Conservation (phyloP, 176 grass and related monocot genomes). For the Ensete ventricosum region DNA sequence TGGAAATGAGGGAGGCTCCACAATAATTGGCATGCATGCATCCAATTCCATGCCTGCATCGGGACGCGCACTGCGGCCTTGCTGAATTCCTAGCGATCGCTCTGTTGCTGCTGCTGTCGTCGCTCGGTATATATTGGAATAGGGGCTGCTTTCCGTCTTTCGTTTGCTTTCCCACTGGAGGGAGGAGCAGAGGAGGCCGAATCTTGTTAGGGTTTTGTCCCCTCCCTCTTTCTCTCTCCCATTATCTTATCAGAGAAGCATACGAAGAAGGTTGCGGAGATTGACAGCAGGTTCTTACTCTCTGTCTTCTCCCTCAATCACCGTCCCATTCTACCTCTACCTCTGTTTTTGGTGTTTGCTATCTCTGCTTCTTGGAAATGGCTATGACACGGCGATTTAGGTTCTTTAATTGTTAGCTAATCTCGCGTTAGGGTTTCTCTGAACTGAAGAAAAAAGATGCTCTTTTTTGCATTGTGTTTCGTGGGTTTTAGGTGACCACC, state of each 20-base stretch:
- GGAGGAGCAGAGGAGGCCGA: not conserved
- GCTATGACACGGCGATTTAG: not conserved
- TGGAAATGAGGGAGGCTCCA: not conserved
- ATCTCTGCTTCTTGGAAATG: not conserved
- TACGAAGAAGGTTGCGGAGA: not conserved
- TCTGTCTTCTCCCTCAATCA: too few species aligned
- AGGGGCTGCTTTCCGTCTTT: not conserved
- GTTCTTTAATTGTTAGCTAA: not conserved
- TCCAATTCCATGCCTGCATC: not conserved
- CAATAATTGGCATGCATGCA: constrained; percentile 6
- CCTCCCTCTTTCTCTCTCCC: not conserved
- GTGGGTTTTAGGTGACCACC: not conserved
- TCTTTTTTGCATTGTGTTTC: not conserved
- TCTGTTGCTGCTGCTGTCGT: not conserved
- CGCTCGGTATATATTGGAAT: not conserved
- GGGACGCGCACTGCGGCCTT: not conserved
- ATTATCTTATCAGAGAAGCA: not conserved
- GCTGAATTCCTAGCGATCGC: not conserved
- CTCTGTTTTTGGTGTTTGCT: not conserved
- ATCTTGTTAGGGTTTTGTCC: not conserved
- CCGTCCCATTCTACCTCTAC: not conserved
- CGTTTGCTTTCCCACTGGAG: not conserved
- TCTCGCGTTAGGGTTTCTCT: not conserved
- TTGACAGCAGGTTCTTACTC: not conserved
- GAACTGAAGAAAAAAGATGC: not conserved